Percentiles rank a stretch among this genome's conserved stretches.
Conservation (phyloP, 495 filamentous ascomycete species). For the Penicillium malachiteum region DNA sequence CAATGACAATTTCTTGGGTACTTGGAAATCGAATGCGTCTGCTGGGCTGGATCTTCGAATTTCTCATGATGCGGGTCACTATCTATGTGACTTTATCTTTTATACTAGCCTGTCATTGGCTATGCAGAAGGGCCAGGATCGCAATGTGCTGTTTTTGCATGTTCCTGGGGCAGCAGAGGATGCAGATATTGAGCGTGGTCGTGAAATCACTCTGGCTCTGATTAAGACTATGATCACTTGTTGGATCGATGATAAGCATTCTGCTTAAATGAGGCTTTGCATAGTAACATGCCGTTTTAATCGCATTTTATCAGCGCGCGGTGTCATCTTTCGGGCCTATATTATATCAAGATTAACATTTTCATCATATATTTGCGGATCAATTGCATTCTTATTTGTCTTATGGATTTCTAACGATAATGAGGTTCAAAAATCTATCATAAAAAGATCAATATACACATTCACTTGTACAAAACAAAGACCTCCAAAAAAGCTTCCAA, state of each 20-base stretch:
- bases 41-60: conserved; percentile 55
- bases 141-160: conserved; percentile 73
- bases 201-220: conserved; percentile 62
- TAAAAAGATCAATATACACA: no score
- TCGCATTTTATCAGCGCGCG: no score
- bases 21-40: conserved; percentile 34
- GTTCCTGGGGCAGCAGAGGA: conserved; percentile 63
- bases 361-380: no score
- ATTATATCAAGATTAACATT: no score
- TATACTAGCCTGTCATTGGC: conserved; percentile 67
- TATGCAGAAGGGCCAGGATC: conserved; percentile 45
- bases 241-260: conserved; percentile 32
- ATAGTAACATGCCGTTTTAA: background rate
- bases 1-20: conserved; percentile 32
- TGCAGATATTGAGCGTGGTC: conserved; percentile 57
- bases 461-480: no score
- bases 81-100: conserved; percentile 85
- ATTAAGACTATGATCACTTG: conserved; percentile 65
- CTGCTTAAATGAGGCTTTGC: conserved; percentile 3
- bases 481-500: background rate
- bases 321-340: no score
- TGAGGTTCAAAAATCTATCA: no score
- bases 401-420: no score
- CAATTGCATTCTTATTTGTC: no score
- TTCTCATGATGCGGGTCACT: conserved; percentile 76